These are phyloP conservation scores for Plasmodium coatneyi DNA, from an alignment of 169 alveolate genomes.

Conservation along the genomic window DNA sequence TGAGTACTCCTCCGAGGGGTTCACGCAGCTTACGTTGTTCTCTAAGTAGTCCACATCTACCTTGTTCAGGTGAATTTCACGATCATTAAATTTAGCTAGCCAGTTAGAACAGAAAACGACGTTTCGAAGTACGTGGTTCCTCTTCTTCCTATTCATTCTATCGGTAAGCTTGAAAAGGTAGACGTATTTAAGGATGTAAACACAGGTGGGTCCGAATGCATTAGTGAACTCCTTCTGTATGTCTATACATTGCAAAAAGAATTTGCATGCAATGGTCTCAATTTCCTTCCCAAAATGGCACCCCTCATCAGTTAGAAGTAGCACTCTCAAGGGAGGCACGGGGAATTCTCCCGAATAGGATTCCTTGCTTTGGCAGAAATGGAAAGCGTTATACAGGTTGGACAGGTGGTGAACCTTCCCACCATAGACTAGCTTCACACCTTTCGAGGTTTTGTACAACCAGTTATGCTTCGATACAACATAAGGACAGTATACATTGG, in stretches of 20 bases:
- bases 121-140: background rate
- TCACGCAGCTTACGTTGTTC: constrained; percentile 6
- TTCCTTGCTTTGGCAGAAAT: constrained; percentile 12
- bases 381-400: constrained; percentile 29
- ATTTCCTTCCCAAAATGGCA: constrained; percentile 25
- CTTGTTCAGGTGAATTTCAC: constrained; percentile 3
- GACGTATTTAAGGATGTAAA: constrained; percentile 46
- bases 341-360: background rate
- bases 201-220: background rate
- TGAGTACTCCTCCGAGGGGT: background rate
- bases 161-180: constrained; percentile 11
- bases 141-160: constrained; percentile 1
- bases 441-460: constrained; percentile 24
- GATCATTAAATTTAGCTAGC: background rate
- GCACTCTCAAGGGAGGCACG: constrained; percentile 57
- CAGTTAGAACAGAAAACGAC: background rate
- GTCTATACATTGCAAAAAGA: constrained; percentile 15
- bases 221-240: constrained; percentile 18
- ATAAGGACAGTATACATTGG: constrained; percentile 57
- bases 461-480: constrained; percentile 60
- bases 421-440: constrained; percentile 27
- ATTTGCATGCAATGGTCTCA: constrained; percentile 15
- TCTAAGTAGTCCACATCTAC: constrained; percentile 44
- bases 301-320: constrained; percentile 22
- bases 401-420: constrained; percentile 37